Evolutionary conservation across 345 rosid genomes (phyloP), one percentile per base, ranked within the genome.

Genomic region (Sonneratia caseolaris): DNA sequence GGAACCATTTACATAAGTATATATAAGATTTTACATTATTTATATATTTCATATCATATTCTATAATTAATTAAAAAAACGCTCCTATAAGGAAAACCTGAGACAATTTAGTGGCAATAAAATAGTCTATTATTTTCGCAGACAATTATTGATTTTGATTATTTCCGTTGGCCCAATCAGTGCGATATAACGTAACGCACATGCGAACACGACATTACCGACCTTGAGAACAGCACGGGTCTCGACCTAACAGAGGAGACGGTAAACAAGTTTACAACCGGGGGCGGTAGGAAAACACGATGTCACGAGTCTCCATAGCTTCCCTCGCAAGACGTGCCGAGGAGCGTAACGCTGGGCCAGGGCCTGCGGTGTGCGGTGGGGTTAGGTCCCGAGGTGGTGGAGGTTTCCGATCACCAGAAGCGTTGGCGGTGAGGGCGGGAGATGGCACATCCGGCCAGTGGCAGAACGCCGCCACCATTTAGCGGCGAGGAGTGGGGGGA

Each of bases 351-450:
- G 77, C 51, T 78, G 75, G 56, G 91, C 75, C 10, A 90, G 64
- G 56, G 73, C 21, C 35, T 48, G 62, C 4, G 87, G 82, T 14
- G 87, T 76, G 53, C 81, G 81, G 74, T 88, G 93, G 27, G 88
- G 82, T 64, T 74, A 12, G 48, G 3, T 24, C 12, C 91, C 88
- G 2, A 88, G 70, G 47, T 82, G 87, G 67, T 82, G 88, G 71
- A 90, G 83, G 82, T 88, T 87, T 64, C 96, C 96, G 4, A 88
- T 59, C 49, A 88, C 10, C 4, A 88, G 89, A 43, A 88, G 85
- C 68, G 76, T 73, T 35, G 75, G 70, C 14, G 90, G 94, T 10
- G 92, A 87, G 0, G 91, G 85, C 14, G 84, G 84, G 14, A n/a
- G 27, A 7, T 43, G 68, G 53, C 21, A 55, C 38, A 27, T 62